These are phyloP conservation scores for Wallacemonas sp. DNA, from an alignment of 208 protist species.

Conservation along the genomic window DNA sequence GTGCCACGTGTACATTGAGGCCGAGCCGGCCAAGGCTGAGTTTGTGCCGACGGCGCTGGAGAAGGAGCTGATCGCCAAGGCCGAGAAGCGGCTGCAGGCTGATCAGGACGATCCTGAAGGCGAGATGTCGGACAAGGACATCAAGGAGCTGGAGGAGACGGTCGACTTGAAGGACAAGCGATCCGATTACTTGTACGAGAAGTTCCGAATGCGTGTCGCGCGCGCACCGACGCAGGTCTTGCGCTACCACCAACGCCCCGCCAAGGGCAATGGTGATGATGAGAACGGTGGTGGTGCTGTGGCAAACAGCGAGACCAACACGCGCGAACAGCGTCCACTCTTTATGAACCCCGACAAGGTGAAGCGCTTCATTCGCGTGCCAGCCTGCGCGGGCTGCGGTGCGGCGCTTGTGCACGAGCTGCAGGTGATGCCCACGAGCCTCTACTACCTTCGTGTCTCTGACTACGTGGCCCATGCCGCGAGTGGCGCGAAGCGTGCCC, in stretches of 20 bases:
- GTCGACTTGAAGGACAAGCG: slow-evolving; percentile 73
- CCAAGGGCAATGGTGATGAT: neutral
- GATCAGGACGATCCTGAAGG: slow-evolving; percentile 31
- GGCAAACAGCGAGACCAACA: slow-evolving; percentile 2
- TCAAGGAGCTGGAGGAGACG: slow-evolving; percentile 62
- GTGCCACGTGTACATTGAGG: slow-evolving; percentile 62
- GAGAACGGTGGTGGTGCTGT: neutral
- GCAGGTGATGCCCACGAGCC: slow-evolving; percentile 78
- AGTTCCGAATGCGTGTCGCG: slow-evolving; percentile 64
- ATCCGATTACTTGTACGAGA: slow-evolving; percentile 78
- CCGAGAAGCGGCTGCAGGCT: slow-evolving; percentile 27
- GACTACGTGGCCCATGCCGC: slow-evolving; percentile 29
- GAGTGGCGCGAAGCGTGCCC: neutral
- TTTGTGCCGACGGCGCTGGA: slow-evolving; percentile 67
- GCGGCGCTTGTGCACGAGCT: slow-evolving; percentile 68
- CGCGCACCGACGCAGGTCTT: slow-evolving; percentile 71
- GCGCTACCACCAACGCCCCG: slow-evolving; percentile 64
- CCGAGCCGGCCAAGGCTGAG: slow-evolving; percentile 58
- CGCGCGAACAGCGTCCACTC: slow-evolving; percentile 35
- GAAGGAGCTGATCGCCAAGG: slow-evolving; percentile 57
- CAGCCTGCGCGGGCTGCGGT: slow-evolving; percentile 62
- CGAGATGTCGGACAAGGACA: slow-evolving; percentile 46
- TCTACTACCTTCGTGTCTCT: slow-evolving; percentile 70
- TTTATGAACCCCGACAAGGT: slow-evolving; percentile 81
- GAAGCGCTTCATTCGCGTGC: slow-evolving; percentile 39